Conservation (phyloP, 345 rosid genomes). For the Eucalyptus melliodora region DNA sequence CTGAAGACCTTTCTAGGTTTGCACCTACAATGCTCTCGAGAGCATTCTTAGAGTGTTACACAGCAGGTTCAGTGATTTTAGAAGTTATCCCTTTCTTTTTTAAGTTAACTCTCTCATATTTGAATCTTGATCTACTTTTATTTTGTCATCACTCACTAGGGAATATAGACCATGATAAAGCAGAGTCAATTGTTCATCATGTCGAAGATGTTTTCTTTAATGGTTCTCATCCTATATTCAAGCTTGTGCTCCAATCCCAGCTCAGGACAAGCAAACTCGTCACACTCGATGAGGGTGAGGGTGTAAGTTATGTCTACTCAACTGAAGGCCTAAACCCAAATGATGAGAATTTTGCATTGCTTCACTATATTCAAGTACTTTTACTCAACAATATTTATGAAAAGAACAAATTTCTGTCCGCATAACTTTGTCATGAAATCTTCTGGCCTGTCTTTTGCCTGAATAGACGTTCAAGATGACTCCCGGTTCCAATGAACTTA, state of each 20-base stretch:
- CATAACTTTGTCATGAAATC: neutral
- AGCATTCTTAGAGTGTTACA: constrained; percentile 61
- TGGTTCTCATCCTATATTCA: constrained; percentile 48
- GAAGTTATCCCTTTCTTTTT: neutral
- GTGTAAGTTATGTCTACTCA: constrained; percentile 36
- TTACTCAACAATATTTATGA: neutral
- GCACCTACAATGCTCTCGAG: constrained; percentile 60
- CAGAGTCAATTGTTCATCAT: constrained; percentile 43
- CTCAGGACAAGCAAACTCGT: constrained; percentile 60
- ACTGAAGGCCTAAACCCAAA: constrained; percentile 58
- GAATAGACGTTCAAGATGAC: neutral
- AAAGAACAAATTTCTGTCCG: neutral
- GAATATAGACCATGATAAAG: constrained; percentile 50
- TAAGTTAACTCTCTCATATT: neutral
- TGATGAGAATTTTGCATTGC: constrained; percentile 62
- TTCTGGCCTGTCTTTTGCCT: neutral
- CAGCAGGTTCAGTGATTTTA: constrained; percentile 31
- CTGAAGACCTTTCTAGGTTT: constrained; percentile 52
- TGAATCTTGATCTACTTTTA: neutral
- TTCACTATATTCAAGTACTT: constrained; percentile 71
- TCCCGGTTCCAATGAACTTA: neutral
- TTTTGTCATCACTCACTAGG: constrained; percentile 21
- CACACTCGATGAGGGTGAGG: constrained; percentile 46
- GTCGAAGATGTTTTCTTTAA: constrained; percentile 46
- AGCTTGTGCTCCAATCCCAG: constrained; percentile 56